Conservation (phyloP, 305 asterid genomes). For the Rubia peregrina region DNA sequence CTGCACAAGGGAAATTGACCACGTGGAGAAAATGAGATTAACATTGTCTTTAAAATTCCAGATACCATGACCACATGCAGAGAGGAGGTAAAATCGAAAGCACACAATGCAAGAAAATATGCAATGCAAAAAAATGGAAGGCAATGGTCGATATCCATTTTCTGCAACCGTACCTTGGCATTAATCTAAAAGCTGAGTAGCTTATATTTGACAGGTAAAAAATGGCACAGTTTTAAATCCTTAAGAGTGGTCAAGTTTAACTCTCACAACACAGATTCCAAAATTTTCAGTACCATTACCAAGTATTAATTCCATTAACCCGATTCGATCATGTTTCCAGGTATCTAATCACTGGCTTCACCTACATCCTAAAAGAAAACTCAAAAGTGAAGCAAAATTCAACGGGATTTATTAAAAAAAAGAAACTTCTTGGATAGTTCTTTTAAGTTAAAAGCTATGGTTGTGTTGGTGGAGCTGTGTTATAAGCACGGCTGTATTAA, state of each 20-base stretch:
- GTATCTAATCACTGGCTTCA: background rate
- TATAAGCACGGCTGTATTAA: too few species aligned
- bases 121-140: background rate
- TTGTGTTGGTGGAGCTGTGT: too few species aligned
- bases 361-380: background rate
- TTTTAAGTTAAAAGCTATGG: background rate
- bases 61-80: constrained; percentile 6
- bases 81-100: constrained; percentile 3
- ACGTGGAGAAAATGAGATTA: background rate
- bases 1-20: constrained; percentile 29
- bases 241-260: background rate
- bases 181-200: background rate
- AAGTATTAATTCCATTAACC: background rate
- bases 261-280: background rate
- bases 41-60: background rate
- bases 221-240: background rate
- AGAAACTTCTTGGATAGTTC: background rate
- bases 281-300: background rate
- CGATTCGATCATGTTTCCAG: background rate
- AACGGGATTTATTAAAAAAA: too few species aligned
- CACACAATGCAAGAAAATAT: constrained; percentile 3
- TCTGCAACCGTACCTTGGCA: background rate
- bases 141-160: background rate
- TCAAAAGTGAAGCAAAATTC: background rate
- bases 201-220: background rate